phyloP scores from a whole-genome alignment of 495 filamentous ascomycete genomes.

The Neurospora sublineolata region DNA sequence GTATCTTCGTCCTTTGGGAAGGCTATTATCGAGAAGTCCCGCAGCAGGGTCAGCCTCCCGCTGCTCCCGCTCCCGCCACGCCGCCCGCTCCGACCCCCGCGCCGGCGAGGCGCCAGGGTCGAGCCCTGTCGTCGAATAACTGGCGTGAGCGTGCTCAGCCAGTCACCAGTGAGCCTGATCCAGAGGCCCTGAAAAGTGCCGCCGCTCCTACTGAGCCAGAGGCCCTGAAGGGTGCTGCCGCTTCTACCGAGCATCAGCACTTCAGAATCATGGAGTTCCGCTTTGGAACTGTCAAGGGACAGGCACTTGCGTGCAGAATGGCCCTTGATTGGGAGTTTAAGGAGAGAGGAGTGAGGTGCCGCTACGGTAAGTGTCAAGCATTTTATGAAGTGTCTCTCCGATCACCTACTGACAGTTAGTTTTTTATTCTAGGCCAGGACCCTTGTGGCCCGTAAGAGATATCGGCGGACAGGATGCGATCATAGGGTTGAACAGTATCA shows the following conservation, averaged over 20 bases:
- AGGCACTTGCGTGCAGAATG: slow-evolving; percentile 29
- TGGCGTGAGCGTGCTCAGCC: neutral
- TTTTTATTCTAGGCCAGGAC: neutral
- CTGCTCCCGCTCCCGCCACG: neutral
- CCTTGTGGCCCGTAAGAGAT: neutral
- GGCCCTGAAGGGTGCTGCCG: neutral
- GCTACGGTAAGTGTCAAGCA: slow-evolving; percentile 18
- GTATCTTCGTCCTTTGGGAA: neutral
- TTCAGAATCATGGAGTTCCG: slow-evolving; percentile 17
- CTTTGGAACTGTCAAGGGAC: slow-evolving; percentile 33
- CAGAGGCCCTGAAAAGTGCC: neutral
- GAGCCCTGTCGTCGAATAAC: neutral
- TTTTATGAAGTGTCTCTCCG: too few relatives aligned
- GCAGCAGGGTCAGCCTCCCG: neutral
- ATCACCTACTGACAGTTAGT: too few relatives aligned
- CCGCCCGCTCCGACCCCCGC: neutral
- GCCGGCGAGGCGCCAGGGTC: neutral
- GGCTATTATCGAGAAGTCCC: neutral
- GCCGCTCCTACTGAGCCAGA: neutral
- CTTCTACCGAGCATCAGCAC: accelerated
- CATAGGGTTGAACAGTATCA: too few relatives aligned
- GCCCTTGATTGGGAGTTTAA: slow-evolving; percentile 21
- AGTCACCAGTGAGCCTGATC: accelerated
- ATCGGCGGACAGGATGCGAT: too few relatives aligned
- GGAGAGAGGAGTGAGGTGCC: slow-evolving; percentile 14